Percentiles rank a stretch among this genome's conserved stretches.
These are phyloP conservation scores for Sporothrix humicola DNA, from an alignment of 2,329 filamentous ascomycete species.

Conservation along the genomic window DNA sequence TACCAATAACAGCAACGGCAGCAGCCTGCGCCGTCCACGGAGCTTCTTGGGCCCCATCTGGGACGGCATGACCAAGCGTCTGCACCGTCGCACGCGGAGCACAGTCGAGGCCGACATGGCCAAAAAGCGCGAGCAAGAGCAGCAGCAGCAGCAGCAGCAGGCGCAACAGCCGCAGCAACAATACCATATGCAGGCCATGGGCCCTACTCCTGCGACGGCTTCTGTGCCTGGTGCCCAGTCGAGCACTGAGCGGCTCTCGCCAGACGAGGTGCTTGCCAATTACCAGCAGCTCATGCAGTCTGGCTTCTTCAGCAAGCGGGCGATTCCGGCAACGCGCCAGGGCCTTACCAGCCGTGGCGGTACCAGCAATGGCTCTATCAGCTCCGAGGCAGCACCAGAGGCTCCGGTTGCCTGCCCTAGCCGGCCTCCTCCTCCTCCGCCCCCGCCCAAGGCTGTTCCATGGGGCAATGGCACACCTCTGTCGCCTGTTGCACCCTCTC, in stretches of 20 bases:
- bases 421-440: neutral
- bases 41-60: slow-evolving; percentile 45
- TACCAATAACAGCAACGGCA: neutral
- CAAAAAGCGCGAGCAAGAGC: slow-evolving; percentile 2
- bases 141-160: slow-evolving; percentile 19
- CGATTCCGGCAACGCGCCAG: slow-evolving; percentile 62
- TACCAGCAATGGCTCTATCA: neutral
- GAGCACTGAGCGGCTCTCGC: slow-evolving; percentile 42
- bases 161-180: neutral
- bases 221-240: neutral
- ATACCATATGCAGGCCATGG: slow-evolving; percentile 4
- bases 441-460: slow-evolving; percentile 20
- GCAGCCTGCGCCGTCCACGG: slow-evolving; percentile 32
- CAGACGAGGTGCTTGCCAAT: slow-evolving; percentile 61
- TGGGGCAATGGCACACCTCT: slow-evolving; percentile 14
- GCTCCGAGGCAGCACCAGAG: neutral
- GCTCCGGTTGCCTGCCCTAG: neutral
- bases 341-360: slow-evolving; percentile 42
- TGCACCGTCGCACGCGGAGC: slow-evolving; percentile 38
- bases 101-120: slow-evolving; percentile 7
- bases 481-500: slow-evolving; percentile 31
- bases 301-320: slow-evolving; percentile 64
- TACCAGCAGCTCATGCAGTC: slow-evolving; percentile 63
- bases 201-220: neutral
- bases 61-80: slow-evolving; percentile 44